Base-by-base conservation (phyloP, 345 rosid genomes). In the Theobroma cacao region DNA sequence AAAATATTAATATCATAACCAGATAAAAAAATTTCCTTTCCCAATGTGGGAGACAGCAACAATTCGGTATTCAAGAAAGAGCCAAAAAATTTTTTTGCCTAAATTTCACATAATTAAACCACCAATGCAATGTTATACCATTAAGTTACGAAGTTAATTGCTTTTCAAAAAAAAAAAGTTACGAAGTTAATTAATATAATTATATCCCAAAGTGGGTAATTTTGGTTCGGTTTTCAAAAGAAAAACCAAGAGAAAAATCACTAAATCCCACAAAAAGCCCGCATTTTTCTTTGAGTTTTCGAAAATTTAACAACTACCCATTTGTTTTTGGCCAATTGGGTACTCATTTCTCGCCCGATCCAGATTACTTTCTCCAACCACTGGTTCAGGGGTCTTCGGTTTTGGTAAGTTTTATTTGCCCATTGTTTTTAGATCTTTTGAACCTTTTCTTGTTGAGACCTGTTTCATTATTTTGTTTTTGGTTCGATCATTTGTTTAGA, bases 351-450 rank as follows among this genome's bases (percentile, higher is more conserved):
- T 72, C 4, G 31, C 50, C 58, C 74, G 81, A 72, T 83, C 72
- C 74, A 38, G 78, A 71, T 55, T 78, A 64, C 53, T 75, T 82
- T 74, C 34, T 81, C 77, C 58, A 64, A 58, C 17, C 52, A 53
- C 56, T 68, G 80, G 15, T 56, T 75, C 52, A 72, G 80, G 86
- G 38, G 75, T 72, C 71, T 81, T 72, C 64, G 28, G 64, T 75
- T 77, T 45, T 59, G 86, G 90, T 79, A 56, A 79, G 81, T 78
- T 76, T 75, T 71, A 1, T 59, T n/a, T 43, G 7, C 79, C 55
- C 59, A n/a, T 74, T 75, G n/a, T n/a, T 40, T 69, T 20, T 64
- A 52, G 83, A 80, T 85, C 84, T 76, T 79, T 72, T 75, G 48
- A 52, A 28, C 38, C 45, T 30, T 52, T 75, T n/a, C 18, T 33